Base-by-base conservation (phyloP, 805 yeast species). In the Brettanomyces sp. region DNA sequence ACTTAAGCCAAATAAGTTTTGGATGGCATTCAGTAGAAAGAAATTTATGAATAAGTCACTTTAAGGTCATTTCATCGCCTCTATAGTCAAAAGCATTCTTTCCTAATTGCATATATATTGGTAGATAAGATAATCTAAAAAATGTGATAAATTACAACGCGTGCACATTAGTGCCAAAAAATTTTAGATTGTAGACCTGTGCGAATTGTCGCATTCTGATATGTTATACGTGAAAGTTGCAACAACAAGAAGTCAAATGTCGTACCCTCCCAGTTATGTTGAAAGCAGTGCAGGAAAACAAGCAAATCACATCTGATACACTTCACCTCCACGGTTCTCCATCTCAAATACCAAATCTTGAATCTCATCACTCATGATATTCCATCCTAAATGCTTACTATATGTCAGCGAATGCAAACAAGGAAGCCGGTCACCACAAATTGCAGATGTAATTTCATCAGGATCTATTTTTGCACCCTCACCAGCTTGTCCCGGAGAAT, bases 1-100 rank as follows among this genome's bases (percentile, higher is more conserved):
- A 43, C 58, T 68, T 8, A 59, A 57, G 18, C 98, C 99, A 36
- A 84, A 91, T 56, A 93, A 91, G 65, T 82, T 77, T 68, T 93
- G 99, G 99, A 69, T 93, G 58, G 96, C 97, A 2, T 93, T 93
- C 65, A 85, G 96, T 36, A 82, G 93, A 69, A 84, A 95, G 68
- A 80, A 87, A 63, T 93, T 93, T 64, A 93, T 93, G 99, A 93
- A 93, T 69, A 87, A 90, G 66, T 77, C 85, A 55, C 73, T 28
- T 28, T 28, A 28, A 28, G 11, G 32, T 28, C 9, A 9, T 28
- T 28, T 28, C 11, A 28, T 7, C 32, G 18, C 18, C 7, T 28
- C 7, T 28, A 28, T 28, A 28, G 32, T 28, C 11, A 28, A 28
- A 18, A 28, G 7, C 87, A 56, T 83, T 54, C 49, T 13, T 36